These are phyloP conservation scores for Trichoderma guizhouense DNA, from an alignment of 2,329 filamentous ascomycete species.

Conservation along the genomic window DNA sequence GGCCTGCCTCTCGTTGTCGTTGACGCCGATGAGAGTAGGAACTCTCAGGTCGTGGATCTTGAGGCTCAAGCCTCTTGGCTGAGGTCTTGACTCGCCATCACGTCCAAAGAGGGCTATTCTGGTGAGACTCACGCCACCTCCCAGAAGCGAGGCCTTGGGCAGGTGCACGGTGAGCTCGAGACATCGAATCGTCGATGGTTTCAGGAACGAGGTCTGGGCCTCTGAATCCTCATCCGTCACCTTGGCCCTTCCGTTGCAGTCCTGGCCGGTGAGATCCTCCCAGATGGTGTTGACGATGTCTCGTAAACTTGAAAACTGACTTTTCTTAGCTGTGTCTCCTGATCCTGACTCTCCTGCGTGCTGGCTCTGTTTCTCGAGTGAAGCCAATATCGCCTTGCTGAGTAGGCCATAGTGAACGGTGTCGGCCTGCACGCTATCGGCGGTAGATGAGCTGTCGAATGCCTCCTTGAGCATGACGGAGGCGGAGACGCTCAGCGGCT, in stretches of 20 bases:
- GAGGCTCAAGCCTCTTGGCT: slow-evolving; percentile 36
- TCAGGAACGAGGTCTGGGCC: slow-evolving; percentile 31
- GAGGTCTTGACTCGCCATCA: slow-evolving; percentile 22
- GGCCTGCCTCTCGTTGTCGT: slow-evolving; percentile 63
- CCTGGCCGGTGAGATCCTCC: slow-evolving; percentile 30
- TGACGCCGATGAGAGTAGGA: slow-evolving; percentile 69
- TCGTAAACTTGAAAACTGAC: not conserved
- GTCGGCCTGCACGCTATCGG: slow-evolving; percentile 62
- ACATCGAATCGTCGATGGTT: slow-evolving; percentile 37
- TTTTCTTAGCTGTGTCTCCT: not conserved
- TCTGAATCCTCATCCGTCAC: not conserved
- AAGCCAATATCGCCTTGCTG: slow-evolving; percentile 60
- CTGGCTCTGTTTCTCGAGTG: slow-evolving; percentile 33
- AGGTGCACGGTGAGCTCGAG: slow-evolving; percentile 54
- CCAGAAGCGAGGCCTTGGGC: slow-evolving; percentile 67
- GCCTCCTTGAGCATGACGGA: slow-evolving; percentile 52
- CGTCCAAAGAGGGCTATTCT: slow-evolving; percentile 42
- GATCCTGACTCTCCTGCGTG: not conserved
- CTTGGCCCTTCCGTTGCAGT: slow-evolving; percentile 17
- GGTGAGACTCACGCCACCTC: slow-evolving; percentile 55
- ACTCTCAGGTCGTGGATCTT: slow-evolving; percentile 57
- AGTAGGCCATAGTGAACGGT: slow-evolving; percentile 74
- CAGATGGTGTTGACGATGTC: slow-evolving; percentile 31
- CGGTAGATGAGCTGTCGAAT: slow-evolving; percentile 56
- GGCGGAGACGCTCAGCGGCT: slow-evolving; percentile 61